Base-by-base conservation (phyloP, 805 yeast genomes). In the Saccharomyces kudriavzevii region DNA sequence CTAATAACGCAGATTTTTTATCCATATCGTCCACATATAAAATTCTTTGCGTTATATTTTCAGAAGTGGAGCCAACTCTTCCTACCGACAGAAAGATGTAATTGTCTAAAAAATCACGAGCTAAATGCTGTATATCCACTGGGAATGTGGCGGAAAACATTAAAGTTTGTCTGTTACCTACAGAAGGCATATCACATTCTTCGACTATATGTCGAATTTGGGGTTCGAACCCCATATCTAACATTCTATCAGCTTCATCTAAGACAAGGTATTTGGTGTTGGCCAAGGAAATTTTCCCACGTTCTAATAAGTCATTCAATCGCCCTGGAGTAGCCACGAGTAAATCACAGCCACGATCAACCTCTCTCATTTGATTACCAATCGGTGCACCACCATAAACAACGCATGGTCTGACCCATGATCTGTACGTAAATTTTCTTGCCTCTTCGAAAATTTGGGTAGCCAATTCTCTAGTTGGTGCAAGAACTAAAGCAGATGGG, bases 201-300 rank as follows among this genome's bases (percentile, higher is more conserved):
- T 91, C 94, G 57, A 94, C 98, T 68, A 92, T 91, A 73, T 90
- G 87, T 81, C 98, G 88, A 71, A 92, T 94, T 80, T 94, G 98
- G 59, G 97, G 97, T 78, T 92, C 98, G 77, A 94, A 94, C 80
- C 99, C 99, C 98, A 94, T 92, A 82, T 92, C 98, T 77, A 92
- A 83, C 98, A 92, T 94, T 79, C 98, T 87, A 77, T 92, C 99
- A 68, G 99, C 99, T 79, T 92, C 99, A 75, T 91, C 98, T 62
- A 92, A 80, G 50, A 92, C 96, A 71, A 92, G 81, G 75, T 88
- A 92, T 74, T 86, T 89, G 75, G 90, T 88, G 76, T 87, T 89
- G 60, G 81, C 78, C 67, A 92, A 80, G 40, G 97, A 89, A 63
- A 92, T 88, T 66, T 83, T 78, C 66, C 97, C 97, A 76, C 97